Evolutionary conservation across 257 asterid species (phyloP).

Genomic region (Przewalskia tangutica): DNA sequence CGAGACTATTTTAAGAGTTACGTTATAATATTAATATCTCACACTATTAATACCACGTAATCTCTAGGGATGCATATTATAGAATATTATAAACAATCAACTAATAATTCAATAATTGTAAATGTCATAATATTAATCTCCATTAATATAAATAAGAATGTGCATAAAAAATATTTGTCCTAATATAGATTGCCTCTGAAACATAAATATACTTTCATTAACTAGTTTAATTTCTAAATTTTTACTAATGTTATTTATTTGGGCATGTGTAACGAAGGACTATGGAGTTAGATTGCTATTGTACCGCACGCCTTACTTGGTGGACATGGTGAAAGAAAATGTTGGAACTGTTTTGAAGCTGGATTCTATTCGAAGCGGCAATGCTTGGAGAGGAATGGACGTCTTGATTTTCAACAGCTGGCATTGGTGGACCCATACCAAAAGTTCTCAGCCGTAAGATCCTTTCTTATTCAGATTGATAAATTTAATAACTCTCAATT

Average conservation of each 20-base stretch:
- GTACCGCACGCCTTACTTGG: constrained; percentile 66
- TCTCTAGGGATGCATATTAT: no score
- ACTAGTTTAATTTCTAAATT: background rate
- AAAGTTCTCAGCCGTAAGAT: constrained; percentile 62
- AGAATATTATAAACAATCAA: no score
- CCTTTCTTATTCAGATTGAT: background rate
- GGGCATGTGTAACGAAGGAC: constrained; percentile 28
- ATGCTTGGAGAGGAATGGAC: constrained; percentile 77
- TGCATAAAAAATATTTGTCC: no score
- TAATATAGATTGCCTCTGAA: no score
- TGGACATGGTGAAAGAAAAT: constrained; percentile 49
- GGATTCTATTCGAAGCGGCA: constrained; percentile 52
- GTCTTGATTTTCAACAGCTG: constrained; percentile 72
- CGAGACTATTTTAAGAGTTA: no score
- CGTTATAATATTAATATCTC: no score
- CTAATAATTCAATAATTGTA: no score
- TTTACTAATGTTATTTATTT: background rate
- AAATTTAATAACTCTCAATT: background rate
- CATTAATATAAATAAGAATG: no score
- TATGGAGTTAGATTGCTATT: constrained; percentile 52
- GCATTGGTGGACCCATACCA: constrained; percentile 97
- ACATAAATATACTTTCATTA: no score
- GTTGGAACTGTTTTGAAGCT: constrained; percentile 50
- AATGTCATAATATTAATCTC: no score
- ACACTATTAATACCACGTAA: no score